These are phyloP conservation scores for Chamaenerion angustifolium DNA, from an alignment of 345 rosid genomes.

Conservation along the genomic window DNA sequence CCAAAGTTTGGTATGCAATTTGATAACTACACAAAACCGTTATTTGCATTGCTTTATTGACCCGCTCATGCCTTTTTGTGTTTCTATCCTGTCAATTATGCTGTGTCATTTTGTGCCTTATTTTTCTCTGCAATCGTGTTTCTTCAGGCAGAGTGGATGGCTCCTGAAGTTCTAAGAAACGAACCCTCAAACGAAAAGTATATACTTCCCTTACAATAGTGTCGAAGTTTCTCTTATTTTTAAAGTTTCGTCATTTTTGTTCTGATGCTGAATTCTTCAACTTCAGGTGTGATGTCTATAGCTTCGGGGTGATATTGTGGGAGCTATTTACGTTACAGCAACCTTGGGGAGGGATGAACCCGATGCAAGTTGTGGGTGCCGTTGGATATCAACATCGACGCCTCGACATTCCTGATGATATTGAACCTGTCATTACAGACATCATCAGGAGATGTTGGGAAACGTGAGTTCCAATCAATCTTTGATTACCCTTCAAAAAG, in stretches of 20 bases:
- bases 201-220: slow-evolving; percentile 4
- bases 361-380: slow-evolving; percentile 98
- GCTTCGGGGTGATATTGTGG: slow-evolving; percentile 91
- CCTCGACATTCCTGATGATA: slow-evolving; percentile 59
- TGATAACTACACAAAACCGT: no score
- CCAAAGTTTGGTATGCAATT: no score
- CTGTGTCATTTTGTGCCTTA: no score
- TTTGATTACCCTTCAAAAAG: no score
- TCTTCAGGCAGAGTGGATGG: slow-evolving; percentile 98
- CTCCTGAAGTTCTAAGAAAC: slow-evolving; percentile 93
- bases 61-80: no score
- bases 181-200: slow-evolving; percentile 96
- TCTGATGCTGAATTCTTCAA: not conserved
- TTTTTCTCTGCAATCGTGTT: not conserved
- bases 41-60: no score
- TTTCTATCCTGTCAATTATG: no score
- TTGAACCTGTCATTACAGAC: slow-evolving; percentile 60
- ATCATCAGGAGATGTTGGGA: slow-evolving; percentile 79
- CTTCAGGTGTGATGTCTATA: slow-evolving; percentile 85
- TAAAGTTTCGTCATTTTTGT: no score
- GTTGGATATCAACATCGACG: slow-evolving; percentile 94
- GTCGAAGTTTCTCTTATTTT: not conserved
- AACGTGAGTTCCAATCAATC: slow-evolving; percentile 56
- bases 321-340: slow-evolving; percentile 71
- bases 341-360: slow-evolving; percentile 98